phyloP scores from a whole-genome alignment of 2,329 filamentous ascomycete species.

The Beauveria caledonica region DNA sequence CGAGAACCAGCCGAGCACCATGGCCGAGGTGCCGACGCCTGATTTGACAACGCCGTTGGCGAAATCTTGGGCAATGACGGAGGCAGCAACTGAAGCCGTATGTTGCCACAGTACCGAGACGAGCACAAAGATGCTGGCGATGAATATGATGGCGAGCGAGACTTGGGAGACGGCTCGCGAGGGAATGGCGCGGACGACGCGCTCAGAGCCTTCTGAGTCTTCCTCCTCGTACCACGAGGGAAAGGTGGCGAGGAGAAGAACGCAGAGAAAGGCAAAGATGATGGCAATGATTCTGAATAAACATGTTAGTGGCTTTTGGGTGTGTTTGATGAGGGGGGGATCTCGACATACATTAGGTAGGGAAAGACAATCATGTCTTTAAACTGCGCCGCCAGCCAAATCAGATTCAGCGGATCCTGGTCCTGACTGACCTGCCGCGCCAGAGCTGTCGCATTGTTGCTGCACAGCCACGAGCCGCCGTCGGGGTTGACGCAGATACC shows the following conservation, averaged over 20 bases:
- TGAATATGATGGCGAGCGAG: slow-evolving; percentile 85
- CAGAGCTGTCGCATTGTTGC: slow-evolving; percentile 90
- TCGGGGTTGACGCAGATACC: slow-evolving; percentile 94
- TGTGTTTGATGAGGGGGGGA: neutral
- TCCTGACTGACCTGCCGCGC: slow-evolving; percentile 84
- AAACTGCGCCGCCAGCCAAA: slow-evolving; percentile 95
- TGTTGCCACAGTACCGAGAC: slow-evolving; percentile 83
- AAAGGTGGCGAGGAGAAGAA: slow-evolving; percentile 91
- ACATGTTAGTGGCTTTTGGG: slow-evolving; percentile 11
- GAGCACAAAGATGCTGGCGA: slow-evolving; percentile 62
- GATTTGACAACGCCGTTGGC: slow-evolving; percentile 82
- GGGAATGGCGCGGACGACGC: slow-evolving; percentile 90
- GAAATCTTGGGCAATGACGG: slow-evolving; percentile 85
- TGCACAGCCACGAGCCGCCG: slow-evolving; percentile 86
- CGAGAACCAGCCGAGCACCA: slow-evolving; percentile 97
- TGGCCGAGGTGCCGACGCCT: slow-evolving; percentile 86
- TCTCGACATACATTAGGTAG: slow-evolving; percentile 72
- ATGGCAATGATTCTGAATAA: slow-evolving; percentile 79
- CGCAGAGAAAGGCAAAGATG: slow-evolving; percentile 92
- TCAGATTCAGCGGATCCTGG: slow-evolving; percentile 91
- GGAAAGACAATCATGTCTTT: slow-evolving; percentile 98
- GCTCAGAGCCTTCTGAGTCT: slow-evolving; percentile 70
- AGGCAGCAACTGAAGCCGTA: slow-evolving; percentile 90
- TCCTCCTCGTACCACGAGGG: slow-evolving; percentile 94
- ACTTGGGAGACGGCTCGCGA: slow-evolving; percentile 87